Evolutionary conservation across 2,329 filamentous ascomycete species (phyloP).

Genomic region (Teratosphaeriaceae sp.): DNA sequence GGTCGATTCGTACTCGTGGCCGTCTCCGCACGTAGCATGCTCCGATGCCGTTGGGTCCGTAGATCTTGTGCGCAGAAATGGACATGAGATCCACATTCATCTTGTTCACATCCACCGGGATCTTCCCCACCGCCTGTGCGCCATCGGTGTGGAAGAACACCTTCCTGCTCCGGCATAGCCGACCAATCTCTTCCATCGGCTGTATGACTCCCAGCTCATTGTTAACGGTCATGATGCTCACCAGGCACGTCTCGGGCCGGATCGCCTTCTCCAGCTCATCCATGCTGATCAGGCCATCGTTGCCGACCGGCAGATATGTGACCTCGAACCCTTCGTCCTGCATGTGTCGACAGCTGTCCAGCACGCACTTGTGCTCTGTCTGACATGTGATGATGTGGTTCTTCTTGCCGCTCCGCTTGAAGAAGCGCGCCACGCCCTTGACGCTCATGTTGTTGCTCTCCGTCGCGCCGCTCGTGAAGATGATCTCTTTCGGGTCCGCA

Average conservation of each 20-base stretch:
- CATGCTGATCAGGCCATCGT: slow-evolving; percentile 78
- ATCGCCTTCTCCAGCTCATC: slow-evolving; percentile 82
- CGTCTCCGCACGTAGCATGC: slow-evolving; percentile 92
- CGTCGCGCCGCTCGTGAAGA: slow-evolving; percentile 96
- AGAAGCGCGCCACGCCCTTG: slow-evolving; percentile 95
- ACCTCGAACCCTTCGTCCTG: slow-evolving; percentile 95
- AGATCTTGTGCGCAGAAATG: slow-evolving; percentile 97
- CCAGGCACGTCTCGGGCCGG: slow-evolving; percentile 79
- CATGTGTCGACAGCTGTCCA: slow-evolving; percentile 93
- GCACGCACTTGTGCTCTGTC: slow-evolving; percentile 97
- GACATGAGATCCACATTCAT: slow-evolving; percentile 99
- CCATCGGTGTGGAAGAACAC: slow-evolving; percentile 97
- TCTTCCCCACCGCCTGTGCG: slow-evolving; percentile 97
- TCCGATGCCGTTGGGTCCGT: slow-evolving; percentile 94
- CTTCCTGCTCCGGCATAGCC: slow-evolving; percentile 83
- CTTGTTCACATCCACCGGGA: slow-evolving; percentile 90
- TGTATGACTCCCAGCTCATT: slow-evolving; percentile 99
- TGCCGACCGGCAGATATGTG: slow-evolving; percentile 90
- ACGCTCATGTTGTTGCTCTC: slow-evolving; percentile 99
- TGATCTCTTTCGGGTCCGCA: slow-evolving; percentile 94
- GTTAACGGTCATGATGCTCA: slow-evolving; percentile 98
- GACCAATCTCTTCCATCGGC: slow-evolving; percentile 87
- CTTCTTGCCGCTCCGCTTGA: slow-evolving; percentile 89
- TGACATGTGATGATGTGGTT: slow-evolving; percentile 96
- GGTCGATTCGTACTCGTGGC: slow-evolving; percentile 87